Evolutionary conservation across 2,329 filamentous ascomycete species (phyloP).

Genomic region (Exophiala bonariae): DNA sequence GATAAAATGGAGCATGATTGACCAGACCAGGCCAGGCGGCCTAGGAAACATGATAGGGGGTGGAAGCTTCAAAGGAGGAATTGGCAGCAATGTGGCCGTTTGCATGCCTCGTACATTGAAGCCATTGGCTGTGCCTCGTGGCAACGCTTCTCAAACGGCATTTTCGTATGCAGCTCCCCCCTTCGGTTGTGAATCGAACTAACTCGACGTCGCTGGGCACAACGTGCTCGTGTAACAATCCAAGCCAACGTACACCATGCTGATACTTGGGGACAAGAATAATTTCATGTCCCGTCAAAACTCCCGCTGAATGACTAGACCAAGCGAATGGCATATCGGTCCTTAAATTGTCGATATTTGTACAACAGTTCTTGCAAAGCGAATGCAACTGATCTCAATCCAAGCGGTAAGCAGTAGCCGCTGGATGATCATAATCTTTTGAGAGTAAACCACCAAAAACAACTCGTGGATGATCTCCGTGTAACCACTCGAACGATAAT

Average conservation of each 20-base stretch:
- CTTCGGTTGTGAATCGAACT: background rate
- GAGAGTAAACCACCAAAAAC: background rate
- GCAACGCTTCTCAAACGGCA: background rate
- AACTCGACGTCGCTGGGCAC: background rate
- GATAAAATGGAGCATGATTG: too few relatives aligned
- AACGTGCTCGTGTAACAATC: background rate
- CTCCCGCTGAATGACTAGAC: constrained; percentile 5
- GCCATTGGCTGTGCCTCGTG: background rate
- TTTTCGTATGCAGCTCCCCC: background rate
- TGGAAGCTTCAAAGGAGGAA: background rate
- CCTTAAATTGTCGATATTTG: constrained; percentile 23
- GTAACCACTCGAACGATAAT: background rate
- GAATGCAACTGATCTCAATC: constrained; percentile 18
- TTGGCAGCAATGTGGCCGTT: background rate
- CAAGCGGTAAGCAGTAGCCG: constrained; percentile 22
- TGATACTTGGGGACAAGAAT: background rate
- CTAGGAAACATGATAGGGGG: too few relatives aligned
- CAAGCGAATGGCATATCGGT: constrained; percentile 27
- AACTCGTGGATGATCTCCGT: background rate
- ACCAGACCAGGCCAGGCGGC: too few relatives aligned
- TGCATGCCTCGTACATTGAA: background rate
- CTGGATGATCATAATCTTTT: constrained; percentile 4
- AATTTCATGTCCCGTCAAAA: background rate
- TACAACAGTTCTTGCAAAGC: constrained; percentile 18
- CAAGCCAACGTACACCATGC: background rate